A percentile compares a stretch with the other conserved stretches of the same genome.
Evolutionary conservation across 108 stramenopile species (phyloP).

Genomic region (Cylindrotheca closterium): DNA sequence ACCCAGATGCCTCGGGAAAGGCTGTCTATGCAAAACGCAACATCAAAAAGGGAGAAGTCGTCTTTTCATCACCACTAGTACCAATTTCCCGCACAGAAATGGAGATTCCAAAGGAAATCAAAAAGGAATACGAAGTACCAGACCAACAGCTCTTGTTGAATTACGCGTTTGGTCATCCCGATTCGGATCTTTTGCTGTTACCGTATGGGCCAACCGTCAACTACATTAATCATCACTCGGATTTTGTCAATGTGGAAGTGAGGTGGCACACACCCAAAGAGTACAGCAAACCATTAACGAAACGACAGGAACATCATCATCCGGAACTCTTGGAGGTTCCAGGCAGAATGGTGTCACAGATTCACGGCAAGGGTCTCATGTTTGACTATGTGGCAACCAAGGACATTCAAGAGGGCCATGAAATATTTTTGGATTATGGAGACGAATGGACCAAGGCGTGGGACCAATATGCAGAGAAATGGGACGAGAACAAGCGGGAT

Average conservation of each 20-base stretch:
- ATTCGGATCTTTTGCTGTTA: constrained; percentile 53
- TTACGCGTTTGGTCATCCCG: constrained; percentile 58
- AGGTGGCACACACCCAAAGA: constrained; percentile 19
- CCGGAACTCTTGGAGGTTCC: constrained; percentile 22
- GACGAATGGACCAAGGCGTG: constrained; percentile 35
- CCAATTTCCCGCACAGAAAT: constrained; percentile 42
- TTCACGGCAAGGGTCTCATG: constrained; percentile 44
- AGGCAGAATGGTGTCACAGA: constrained; percentile 1
- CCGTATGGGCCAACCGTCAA: constrained; percentile 40
- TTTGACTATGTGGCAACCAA: constrained; percentile 53
- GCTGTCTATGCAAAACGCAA: constrained; percentile 35
- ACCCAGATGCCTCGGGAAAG: constrained; percentile 8
- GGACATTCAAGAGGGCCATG: constrained; percentile 45
- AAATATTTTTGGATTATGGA: constrained; percentile 67
- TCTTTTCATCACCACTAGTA: constrained; percentile 39
- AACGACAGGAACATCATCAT: constrained; percentile 32
- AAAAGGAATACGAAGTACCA: background rate
- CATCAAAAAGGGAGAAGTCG: constrained; percentile 16
- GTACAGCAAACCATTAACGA: background rate
- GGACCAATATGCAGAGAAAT: constrained; percentile 7
- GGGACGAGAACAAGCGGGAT: constrained; percentile 1
- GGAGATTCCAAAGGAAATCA: background rate
- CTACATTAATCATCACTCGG: constrained; percentile 17
- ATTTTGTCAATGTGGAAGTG: constrained; percentile 21
- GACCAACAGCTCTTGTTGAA: constrained; percentile 51